These are phyloP conservation scores for Paracamarosporium sp. DNA, from an alignment of 2,329 filamentous ascomycete genomes.

Conservation along the genomic window DNA sequence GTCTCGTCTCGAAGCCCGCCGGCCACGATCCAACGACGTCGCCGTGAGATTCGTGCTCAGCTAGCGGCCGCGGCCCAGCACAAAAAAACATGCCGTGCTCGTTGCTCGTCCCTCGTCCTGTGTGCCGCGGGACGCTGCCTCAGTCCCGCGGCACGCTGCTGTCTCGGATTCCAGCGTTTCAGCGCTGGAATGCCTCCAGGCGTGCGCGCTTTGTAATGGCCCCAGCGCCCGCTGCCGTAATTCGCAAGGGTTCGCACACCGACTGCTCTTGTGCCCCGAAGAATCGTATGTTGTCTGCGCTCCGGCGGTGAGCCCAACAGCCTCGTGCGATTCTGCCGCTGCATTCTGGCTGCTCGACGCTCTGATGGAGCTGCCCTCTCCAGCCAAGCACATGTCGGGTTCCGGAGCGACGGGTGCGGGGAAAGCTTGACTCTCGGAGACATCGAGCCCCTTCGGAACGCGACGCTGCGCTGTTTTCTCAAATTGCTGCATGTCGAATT, in stretches of 20 bases:
- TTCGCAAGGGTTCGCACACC: slow-evolving; percentile 17
- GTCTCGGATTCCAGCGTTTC: slow-evolving; percentile 19
- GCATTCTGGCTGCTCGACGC: not conserved
- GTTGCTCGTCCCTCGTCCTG: no score
- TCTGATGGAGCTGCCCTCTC: slow-evolving; percentile 3
- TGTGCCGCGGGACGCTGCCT: slow-evolving; percentile 16
- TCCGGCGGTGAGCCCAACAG: slow-evolving; percentile 1
- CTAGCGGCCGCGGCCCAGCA: slow-evolving; percentile 7
- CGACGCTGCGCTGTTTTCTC: not conserved
- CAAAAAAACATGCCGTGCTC: slow-evolving; percentile 15
- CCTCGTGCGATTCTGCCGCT: not conserved
- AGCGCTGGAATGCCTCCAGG: not conserved
- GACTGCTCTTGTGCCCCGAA: slow-evolving; percentile 10
- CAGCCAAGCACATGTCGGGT: slow-evolving; percentile 6
- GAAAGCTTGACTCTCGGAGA: slow-evolving; percentile 31
- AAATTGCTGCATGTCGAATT: no score
- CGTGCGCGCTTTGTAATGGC: not conserved
- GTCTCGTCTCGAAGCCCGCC: slow-evolving; percentile 4
- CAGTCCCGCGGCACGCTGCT: slow-evolving; percentile 17
- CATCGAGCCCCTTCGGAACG: not conserved
- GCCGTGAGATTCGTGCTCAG: not conserved
- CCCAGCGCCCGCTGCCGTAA: no score
- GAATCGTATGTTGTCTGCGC: not conserved
- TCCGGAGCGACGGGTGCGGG: slow-evolving; percentile 29
- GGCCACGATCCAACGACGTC: not conserved